Evolutionary conservation across 176 grass and related monocot genomes (phyloP).

Genomic region (Eleusine coracana): DNA sequence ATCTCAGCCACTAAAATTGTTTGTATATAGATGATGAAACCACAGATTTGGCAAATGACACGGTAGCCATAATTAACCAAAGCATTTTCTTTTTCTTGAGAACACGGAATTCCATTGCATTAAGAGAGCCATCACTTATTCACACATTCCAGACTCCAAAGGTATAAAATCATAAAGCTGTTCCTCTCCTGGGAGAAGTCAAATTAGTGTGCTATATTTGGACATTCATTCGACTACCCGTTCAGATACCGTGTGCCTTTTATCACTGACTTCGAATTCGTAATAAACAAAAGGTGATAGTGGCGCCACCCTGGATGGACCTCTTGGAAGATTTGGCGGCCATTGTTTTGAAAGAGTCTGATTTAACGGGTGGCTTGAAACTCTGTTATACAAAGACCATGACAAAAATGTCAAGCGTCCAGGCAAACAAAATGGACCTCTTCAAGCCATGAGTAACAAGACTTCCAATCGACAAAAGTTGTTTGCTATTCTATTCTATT

Average conservation of each 20-base stretch:
- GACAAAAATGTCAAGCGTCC: not conserved
- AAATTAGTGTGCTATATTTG: not conserved
- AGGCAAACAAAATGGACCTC: constrained; percentile 30
- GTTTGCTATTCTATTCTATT: not conserved
- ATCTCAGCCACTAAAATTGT: not conserved
- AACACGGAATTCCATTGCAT: too few relatives aligned
- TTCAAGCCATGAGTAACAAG: not conserved
- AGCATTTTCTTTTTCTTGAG: too few relatives aligned
- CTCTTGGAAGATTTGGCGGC: not conserved
- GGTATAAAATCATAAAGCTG: too few relatives aligned
- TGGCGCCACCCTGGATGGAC: too few relatives aligned
- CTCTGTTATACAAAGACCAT: not conserved
- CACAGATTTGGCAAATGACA: too few relatives aligned
- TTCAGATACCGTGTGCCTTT: not conserved
- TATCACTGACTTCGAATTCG: not conserved
- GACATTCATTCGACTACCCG: not conserved
- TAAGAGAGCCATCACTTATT: too few relatives aligned
- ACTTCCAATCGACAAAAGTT: not conserved
- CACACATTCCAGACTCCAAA: too few relatives aligned
- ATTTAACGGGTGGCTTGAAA: not conserved
- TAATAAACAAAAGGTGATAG: not conserved
- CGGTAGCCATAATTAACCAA: too few relatives aligned
- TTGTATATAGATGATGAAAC: too few relatives aligned
- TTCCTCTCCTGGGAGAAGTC: not conserved
- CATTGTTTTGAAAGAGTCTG: not conserved